Evolutionary conservation across 495 filamentous ascomycete genomes (phyloP), one percentile per base, ranked within the genome.

Genomic region (Rostrohypoxylon terebratum): DNA sequence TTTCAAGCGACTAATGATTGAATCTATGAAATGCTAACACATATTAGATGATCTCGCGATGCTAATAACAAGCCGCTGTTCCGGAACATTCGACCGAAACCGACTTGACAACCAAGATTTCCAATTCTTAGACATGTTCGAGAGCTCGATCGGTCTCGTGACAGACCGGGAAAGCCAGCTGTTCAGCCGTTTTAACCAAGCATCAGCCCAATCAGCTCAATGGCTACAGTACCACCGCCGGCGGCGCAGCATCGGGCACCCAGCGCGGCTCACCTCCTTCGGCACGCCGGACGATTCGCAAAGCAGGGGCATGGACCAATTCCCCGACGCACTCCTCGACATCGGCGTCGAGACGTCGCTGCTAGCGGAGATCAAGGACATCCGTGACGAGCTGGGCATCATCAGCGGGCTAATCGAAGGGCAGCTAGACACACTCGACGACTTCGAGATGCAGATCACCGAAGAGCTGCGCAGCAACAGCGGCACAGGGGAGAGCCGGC

Each of bases 101-200:
- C 86, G 86, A 0, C 81, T 89, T 51, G 86, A 85, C 23, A 86
- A 90, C 66, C 88, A 90, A 58, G 82, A 89, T 33, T 90, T 89
- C 66, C 89, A 91, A 68, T 92, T 92, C 63, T 65, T 92, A 21
- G 90, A 92, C 66, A 91, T 92, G 88, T 92, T 92, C 67, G 90
- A 91, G 66, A 85, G 81, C 14, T 88, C 85, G 0, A 91, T 92
- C 62, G 90, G 90, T 45, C 83, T 85, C 45, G 89, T 83, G 3
- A 92, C 89, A 1, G 87, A 91, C 69, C 76, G 81, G 44, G 90
- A 92, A 74, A 90, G 88, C 13, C 71, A 86, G 1, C 84, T 92
- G 2, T 92, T 91, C 70, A 84, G 84, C 36, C 83, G 84, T 21
- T 92, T 91, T 79, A 90, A 91, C 66, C 75, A 75, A 14, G 89